Base-by-base conservation (phyloP, 208 protist genomes). In the Acanthamoeba sp. region DNA sequence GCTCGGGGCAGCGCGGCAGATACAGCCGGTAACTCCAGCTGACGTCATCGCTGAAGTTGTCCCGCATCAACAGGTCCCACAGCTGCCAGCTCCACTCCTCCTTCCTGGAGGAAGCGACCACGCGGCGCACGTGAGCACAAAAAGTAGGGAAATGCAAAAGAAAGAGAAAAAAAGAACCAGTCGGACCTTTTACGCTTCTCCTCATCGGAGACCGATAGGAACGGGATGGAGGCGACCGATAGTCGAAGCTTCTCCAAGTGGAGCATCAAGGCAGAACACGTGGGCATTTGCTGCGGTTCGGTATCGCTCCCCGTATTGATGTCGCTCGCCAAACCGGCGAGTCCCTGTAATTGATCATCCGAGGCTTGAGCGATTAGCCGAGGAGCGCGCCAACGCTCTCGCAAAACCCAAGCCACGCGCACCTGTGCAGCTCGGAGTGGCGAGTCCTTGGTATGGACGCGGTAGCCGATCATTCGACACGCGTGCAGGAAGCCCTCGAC, bases 1-100 rank as follows among this genome's bases (percentile, higher is more conserved):
- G 82, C 82, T 90, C 82, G 38, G 45, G 52, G 82, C 82, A 66
- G 16, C 55, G 52, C 27, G 55, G 22, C 32, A 90, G 52, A 50
- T 48, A 90, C 29, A 38, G n/a, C 50, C 82, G 82, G 38, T 90
- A 90, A 29, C 55, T 66, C 82, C 82, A 90, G 36, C 55, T 66
- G 18, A 90, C 3, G 16, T 66, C 52, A 29, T 90, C 82, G 45
- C 32, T 90, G 50, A 90, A 90, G 52, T 90, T 90, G 82, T 90
- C 82, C 3, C 55, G 42, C 2, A 66, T 57, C 82, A 90, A 42
- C 34, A 90, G 4, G 2, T 90, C 82, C 45, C 82, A 90, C 34
- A 90, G 32, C 27, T 84, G 48, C 73, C 73, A 84, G 73, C 73
- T 84, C 73, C 34, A 84, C 42, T 84, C 73, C 73, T 84, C 73